Percentiles rank a stretch among this genome's conserved stretches.
These are phyloP conservation scores for Exidia glandulosa DNA, from an alignment of 768 basidiomycete genomes.

Conservation along the genomic window DNA sequence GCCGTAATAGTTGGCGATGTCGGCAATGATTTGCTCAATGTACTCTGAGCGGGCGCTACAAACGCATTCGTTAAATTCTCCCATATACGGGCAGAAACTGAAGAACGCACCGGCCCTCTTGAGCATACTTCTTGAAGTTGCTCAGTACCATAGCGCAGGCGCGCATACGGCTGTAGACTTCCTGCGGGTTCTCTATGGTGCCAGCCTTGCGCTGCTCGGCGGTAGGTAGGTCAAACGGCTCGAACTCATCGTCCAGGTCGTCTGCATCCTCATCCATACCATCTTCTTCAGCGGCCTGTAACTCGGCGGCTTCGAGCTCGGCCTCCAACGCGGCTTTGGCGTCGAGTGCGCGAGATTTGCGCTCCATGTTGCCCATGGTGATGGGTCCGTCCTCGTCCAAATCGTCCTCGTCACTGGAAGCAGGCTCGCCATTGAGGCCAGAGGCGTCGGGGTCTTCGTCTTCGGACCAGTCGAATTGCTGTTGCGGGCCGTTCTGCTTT, in stretches of 20 bases:
- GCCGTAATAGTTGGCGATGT: constrained; percentile 93
- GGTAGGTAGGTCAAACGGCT: constrained; percentile 56
- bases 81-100: background rate
- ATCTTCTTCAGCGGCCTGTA: constrained; percentile 40
- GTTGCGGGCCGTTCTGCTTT: constrained; percentile 6
- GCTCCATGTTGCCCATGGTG: constrained; percentile 75
- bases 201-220: constrained; percentile 63
- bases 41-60: constrained; percentile 82
- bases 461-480: constrained; percentile 14
- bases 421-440: constrained; percentile 44
- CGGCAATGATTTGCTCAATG: constrained; percentile 72
- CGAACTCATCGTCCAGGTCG: constrained; percentile 32
- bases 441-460: constrained; percentile 36
- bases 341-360: constrained; percentile 68
- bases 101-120: constrained; percentile 50
- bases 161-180: constrained; percentile 71
- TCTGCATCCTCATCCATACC: constrained; percentile 37
- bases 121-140: constrained; percentile 59
- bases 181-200: constrained; percentile 54
- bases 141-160: constrained; percentile 61
- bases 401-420: constrained; percentile 27
- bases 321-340: constrained; percentile 55
- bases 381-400: constrained; percentile 40
- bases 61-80: constrained; percentile 3
- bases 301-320: constrained; percentile 54